These are phyloP conservation scores for Colletotrichum coccodes DNA, from an alignment of 2,329 filamentous ascomycete genomes.

Conservation along the genomic window DNA sequence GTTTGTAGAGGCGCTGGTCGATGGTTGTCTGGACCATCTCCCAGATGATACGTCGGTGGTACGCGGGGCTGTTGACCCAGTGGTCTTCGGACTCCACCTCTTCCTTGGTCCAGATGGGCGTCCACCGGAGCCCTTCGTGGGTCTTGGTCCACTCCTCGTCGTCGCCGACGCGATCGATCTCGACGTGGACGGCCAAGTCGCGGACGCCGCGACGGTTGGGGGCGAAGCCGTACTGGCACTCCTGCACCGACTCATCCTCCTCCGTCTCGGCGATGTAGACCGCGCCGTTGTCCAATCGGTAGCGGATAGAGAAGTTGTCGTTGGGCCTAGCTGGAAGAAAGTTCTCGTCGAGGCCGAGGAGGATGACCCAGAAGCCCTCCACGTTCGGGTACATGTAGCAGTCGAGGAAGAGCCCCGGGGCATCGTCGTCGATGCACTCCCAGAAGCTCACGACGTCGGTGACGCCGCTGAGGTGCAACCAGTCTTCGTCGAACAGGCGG, in stretches of 20 bases:
- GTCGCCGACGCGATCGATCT: background rate
- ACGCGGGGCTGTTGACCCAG: background rate
- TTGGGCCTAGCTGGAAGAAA: background rate
- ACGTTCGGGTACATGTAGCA: background rate
- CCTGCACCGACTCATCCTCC: background rate
- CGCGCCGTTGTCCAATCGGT: background rate
- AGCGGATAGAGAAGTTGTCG: background rate
- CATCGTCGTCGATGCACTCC: background rate
- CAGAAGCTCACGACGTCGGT: background rate
- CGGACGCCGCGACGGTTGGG: background rate
- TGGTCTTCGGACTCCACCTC: background rate
- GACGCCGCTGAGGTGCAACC: background rate
- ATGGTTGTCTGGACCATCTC: background rate
- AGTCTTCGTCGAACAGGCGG: background rate
- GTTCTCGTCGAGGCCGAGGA: background rate
- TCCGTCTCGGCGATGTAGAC: background rate
- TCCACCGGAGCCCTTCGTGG: background rate
- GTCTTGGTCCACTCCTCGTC: background rate
- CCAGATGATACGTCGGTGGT: background rate
- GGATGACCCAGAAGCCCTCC: background rate
- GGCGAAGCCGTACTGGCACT: background rate
- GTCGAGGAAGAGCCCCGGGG: background rate
- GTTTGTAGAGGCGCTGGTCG: background rate
- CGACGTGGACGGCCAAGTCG: background rate
- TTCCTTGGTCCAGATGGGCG: background rate